These are phyloP conservation scores for Fusarium tanahbumbuense DNA, from an alignment of 2,329 filamentous ascomycete species.

Conservation along the genomic window DNA sequence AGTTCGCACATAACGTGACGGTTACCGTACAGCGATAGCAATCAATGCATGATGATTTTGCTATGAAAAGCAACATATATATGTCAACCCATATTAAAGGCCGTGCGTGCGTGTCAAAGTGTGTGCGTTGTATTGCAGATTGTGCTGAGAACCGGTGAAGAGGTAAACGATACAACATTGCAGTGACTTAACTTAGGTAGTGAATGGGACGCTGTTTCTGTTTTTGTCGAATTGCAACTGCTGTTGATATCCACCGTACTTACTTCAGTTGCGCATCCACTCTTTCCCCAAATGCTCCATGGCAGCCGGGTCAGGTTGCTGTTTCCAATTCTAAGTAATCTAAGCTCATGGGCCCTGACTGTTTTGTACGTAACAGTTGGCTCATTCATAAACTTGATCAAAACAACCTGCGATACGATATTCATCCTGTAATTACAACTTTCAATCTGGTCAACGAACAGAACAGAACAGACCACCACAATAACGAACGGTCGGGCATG, in stretches of 20 bases:
- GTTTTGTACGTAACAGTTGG: conserved; percentile 41
- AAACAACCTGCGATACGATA: conserved; percentile 2
- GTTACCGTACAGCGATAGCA: neutral
- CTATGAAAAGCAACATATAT: conserved; percentile 16
- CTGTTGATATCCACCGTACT: neutral
- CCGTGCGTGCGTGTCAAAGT: neutral
- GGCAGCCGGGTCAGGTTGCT: neutral
- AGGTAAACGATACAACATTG: conserved; percentile 2
- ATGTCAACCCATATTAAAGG: conserved; percentile 2
- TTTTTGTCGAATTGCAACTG: conserved; percentile 27
- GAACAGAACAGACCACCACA: neutral
- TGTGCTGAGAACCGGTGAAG: conserved; percentile 11
- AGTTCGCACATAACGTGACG: conserved; percentile 4
- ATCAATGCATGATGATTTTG: conserved; percentile 21
- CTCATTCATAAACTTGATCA: conserved; percentile 27
- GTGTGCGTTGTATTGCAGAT: conserved; percentile 32
- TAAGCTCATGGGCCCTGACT: conserved; percentile 6
- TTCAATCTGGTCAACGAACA: neutral
- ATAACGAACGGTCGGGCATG: conserved; percentile 13
- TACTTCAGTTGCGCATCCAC: conserved; percentile 1
- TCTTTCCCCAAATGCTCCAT: conserved; percentile 14
- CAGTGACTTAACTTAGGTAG: neutral
- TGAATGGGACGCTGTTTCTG: conserved; percentile 11
- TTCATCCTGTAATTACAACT: neutral
- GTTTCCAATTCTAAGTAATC: conserved; percentile 6